phyloP scores from a whole-genome alignment of 352 stramenopile genomes.

The Phytophthora sp. region DNA sequence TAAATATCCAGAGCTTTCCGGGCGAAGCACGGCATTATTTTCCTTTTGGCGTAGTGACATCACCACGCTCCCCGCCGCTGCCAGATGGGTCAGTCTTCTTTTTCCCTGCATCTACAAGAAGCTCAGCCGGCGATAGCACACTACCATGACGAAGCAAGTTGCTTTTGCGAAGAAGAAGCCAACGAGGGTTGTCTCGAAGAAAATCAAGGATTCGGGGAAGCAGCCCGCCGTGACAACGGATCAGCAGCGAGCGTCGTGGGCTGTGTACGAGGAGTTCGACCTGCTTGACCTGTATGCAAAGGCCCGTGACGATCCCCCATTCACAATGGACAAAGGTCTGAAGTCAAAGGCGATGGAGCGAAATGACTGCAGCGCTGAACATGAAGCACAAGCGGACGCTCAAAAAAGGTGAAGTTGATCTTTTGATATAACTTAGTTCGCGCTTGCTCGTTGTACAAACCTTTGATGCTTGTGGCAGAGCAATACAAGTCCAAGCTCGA shows the following conservation, averaged over 20 bases:
- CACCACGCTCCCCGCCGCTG: no score
- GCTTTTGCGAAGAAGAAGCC: no score
- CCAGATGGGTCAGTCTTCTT: no score
- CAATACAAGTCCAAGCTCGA: slow-evolving; percentile 4
- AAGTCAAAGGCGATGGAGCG: neutral
- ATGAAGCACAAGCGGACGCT: neutral
- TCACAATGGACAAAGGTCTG: neutral
- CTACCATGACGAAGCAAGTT: no score
- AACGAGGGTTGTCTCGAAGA: no score
- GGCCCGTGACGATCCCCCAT: neutral
- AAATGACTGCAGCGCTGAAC: neutral
- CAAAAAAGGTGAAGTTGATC: neutral
- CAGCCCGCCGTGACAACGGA: no score
- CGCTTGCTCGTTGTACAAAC: neutral
- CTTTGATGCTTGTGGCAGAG: neutral
- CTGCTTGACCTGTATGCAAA: neutral
- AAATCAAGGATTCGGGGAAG: no score
- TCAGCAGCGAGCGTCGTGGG: neutral
- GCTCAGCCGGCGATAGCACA: no score
- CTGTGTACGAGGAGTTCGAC: neutral
- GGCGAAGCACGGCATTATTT: no score
- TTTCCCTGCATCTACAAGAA: no score
- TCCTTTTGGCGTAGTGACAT: no score
- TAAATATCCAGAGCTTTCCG: no score
- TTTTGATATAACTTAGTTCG: neutral